A percentile compares a stretch with the other conserved stretches of the same genome.
Conservation (phyloP, 495 filamentous ascomycete genomes). For the Podospora australis region DNA sequence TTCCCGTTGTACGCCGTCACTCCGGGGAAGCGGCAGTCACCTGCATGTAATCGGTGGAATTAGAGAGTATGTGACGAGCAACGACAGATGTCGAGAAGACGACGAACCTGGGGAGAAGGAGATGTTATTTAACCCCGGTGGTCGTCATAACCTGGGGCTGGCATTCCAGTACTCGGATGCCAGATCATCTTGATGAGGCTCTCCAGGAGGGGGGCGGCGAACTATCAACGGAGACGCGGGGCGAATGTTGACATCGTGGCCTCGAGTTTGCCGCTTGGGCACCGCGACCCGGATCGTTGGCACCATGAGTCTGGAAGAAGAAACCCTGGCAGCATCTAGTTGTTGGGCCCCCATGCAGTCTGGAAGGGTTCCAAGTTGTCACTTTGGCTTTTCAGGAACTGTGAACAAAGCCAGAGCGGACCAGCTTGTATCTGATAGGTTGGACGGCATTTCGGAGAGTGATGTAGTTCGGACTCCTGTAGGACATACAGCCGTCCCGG, state of each 20-base stretch:
- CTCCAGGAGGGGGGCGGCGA: neutral
- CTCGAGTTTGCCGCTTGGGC: neutral
- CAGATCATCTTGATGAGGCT: slow-evolving; percentile 1
- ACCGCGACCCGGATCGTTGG: neutral
- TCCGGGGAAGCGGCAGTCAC: neutral
- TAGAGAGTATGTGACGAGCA: neutral
- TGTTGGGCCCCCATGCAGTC: slow-evolving; percentile 3
- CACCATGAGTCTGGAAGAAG: neutral
- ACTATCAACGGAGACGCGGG: neutral
- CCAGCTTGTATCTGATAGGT: neutral
- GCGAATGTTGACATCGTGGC: too few species aligned
- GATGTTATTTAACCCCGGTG: neutral
- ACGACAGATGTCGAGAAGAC: neutral
- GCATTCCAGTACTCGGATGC: neutral
- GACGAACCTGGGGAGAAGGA: slow-evolving; percentile 1
- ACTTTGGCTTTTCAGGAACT: neutral
- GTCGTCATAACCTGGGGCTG: neutral
- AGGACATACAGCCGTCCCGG: too few species aligned
- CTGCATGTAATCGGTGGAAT: neutral
- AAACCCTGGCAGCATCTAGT: neutral
- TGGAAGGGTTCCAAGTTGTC: neutral
- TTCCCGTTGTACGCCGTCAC: neutral
- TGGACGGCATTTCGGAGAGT: neutral
- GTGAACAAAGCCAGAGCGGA: too few species aligned
- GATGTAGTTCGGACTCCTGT: too few species aligned